phyloP scores from a whole-genome alignment of 768 basidiomycete species.

The Pleurotus tuber-regium region DNA sequence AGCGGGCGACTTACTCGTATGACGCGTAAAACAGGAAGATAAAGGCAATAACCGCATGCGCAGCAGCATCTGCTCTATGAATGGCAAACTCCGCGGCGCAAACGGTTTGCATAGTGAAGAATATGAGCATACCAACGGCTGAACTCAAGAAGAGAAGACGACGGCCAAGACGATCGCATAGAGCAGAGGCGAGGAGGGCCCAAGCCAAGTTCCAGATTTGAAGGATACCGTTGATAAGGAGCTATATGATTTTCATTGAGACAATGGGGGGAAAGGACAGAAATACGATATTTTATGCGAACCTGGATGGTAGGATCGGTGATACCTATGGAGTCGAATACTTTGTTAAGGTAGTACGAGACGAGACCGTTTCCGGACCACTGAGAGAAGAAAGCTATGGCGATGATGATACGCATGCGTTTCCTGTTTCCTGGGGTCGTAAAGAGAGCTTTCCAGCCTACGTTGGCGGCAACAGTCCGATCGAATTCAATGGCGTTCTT shows the following conservation, averaged over 20 bases:
- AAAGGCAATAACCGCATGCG: slow-evolving; percentile 55
- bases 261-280: slow-evolving; percentile 15
- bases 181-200: slow-evolving; percentile 43
- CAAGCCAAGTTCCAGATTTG: slow-evolving; percentile 55
- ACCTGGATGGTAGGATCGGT: slow-evolving; percentile 12
- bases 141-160: slow-evolving; percentile 50
- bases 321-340: slow-evolving; percentile 48
- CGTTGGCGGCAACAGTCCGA: slow-evolving; percentile 18
- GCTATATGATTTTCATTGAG: slow-evolving; percentile 29
- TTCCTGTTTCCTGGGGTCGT: slow-evolving; percentile 49
- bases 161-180: slow-evolving; percentile 48
- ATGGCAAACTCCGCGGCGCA: slow-evolving; percentile 30
- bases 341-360: slow-evolving; percentile 61
- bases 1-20: slow-evolving; percentile 44
- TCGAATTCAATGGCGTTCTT: slow-evolving; percentile 51
- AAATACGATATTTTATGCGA: no score
- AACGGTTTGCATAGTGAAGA: slow-evolving; percentile 47
- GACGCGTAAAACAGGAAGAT: slow-evolving; percentile 59
- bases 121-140: slow-evolving; percentile 39
- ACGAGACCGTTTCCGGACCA: slow-evolving; percentile 30
- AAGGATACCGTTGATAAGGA: slow-evolving; percentile 46
- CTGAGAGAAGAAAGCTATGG: slow-evolving; percentile 58
- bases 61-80: slow-evolving; percentile 27
- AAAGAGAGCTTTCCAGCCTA: slow-evolving; percentile 45
- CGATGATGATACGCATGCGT: slow-evolving; percentile 54